These are phyloP conservation scores for Boletus vermiculosoides DNA, from an alignment of 768 basidiomycete species.

Conservation along the genomic window DNA sequence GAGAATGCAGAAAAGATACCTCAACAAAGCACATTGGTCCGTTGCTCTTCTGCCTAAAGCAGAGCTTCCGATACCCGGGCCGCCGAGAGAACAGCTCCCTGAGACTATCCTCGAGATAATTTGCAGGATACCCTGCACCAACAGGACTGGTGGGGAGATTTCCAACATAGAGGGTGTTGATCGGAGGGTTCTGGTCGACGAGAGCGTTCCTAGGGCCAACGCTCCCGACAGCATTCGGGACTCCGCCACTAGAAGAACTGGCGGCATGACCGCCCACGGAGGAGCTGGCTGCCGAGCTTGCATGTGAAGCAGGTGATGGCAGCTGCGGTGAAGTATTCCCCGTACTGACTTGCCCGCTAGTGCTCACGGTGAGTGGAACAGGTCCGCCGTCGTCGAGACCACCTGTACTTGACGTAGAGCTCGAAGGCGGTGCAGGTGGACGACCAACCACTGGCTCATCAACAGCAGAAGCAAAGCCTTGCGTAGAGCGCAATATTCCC, in stretches of 20 bases:
- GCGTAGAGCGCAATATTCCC: constrained; percentile 28
- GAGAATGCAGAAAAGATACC: constrained; percentile 42
- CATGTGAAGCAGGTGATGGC: constrained; percentile 71
- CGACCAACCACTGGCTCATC: constrained; percentile 30
- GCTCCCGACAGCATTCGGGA: constrained; percentile 19
- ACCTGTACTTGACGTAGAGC: constrained; percentile 42
- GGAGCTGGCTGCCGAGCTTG: constrained; percentile 47
- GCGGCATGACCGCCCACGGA: constrained; percentile 29
- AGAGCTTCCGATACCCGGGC: constrained; percentile 87
- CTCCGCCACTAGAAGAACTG: constrained; percentile 32
- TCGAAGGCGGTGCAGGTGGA: constrained; percentile 38
- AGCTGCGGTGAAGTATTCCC: constrained; percentile 62
- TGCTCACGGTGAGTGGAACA: constrained; percentile 45
- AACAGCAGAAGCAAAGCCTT: constrained; percentile 19
- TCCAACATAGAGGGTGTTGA: constrained; percentile 99
- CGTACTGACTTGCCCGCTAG: constrained; percentile 35
- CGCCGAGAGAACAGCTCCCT: constrained; percentile 77
- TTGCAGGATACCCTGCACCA: constrained; percentile 68
- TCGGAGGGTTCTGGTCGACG: constrained; percentile 94
- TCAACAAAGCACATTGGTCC: constrained; percentile 99
- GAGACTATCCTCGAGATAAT: constrained; percentile 84
- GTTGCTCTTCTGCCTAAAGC: constrained; percentile 93
- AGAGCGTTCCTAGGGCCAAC: constrained; percentile 38
- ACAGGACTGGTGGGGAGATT: constrained; percentile 85
- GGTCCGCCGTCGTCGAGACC: constrained; percentile 37